Evolutionary conservation across 2,329 filamentous ascomycete species (phyloP).

Genomic region (Stagonosporopsis vannaccii): DNA sequence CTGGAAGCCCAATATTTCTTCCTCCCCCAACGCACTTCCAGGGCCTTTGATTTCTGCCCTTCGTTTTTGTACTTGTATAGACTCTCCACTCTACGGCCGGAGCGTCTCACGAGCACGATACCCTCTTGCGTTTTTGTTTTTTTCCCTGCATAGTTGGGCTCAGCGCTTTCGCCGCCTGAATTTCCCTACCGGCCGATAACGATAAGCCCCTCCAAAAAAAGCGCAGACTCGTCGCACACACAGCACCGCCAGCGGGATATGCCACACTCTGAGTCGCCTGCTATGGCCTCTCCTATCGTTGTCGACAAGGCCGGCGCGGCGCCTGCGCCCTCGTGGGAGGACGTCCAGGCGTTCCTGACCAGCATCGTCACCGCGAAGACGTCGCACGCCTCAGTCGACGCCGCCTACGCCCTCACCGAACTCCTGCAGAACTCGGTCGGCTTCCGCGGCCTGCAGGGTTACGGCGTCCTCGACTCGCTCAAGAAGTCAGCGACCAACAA

Average conservation of each 20-base stretch:
- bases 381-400: constrained; percentile 65
- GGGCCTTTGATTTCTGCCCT: constrained; percentile 21
- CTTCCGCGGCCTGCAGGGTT: constrained; percentile 66
- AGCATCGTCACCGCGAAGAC: constrained; percentile 59
- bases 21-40: constrained; percentile 8
- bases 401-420: constrained; percentile 69
- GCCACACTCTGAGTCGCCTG: constrained; percentile 60
- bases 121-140: constrained; percentile 21
- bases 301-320: constrained; percentile 54
- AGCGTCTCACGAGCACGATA: constrained; percentile 36
- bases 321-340: constrained; percentile 55
- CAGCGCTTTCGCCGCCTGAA: constrained; percentile 23
- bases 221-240: constrained; percentile 14
- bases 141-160: constrained; percentile 3
- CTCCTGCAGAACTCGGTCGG: constrained; percentile 71
- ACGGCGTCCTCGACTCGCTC: constrained; percentile 68
- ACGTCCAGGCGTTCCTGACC: constrained; percentile 53
- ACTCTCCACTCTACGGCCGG: constrained; percentile 42
- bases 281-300: constrained; percentile 56
- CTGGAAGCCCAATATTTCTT: constrained; percentile 5
- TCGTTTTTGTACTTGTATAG: constrained; percentile 31
- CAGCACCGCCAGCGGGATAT: constrained; percentile 42
- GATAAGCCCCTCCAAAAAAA: constrained; percentile 37
- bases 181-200: constrained; percentile 40
- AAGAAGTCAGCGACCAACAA: constrained; percentile 88